Evolutionary conservation across 2,329 filamentous ascomycete genomes (phyloP).

Genomic region (Aspergillus sp.): DNA sequence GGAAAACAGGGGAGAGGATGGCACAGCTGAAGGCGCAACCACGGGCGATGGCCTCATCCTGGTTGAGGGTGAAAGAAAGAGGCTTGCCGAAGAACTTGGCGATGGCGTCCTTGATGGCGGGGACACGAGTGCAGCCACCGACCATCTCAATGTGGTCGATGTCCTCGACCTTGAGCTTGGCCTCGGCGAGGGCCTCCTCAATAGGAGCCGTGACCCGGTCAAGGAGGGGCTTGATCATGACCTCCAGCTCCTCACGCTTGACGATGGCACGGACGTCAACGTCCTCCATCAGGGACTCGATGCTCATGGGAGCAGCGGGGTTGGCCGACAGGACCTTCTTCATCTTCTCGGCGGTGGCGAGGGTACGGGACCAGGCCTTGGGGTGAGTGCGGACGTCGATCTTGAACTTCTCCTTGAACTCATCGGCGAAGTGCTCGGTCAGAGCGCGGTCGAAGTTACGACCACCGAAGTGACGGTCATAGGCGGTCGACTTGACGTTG

Average conservation of each 20-base stretch:
- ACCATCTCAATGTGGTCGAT: conserved; percentile 93
- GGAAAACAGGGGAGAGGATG: conserved; percentile 95
- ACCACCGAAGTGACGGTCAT: conserved; percentile 94
- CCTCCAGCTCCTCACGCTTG: conserved; percentile 92
- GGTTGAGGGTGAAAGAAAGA: conserved; percentile 95
- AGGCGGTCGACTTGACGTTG: conserved; percentile 86
- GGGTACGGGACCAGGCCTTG: conserved; percentile 84
- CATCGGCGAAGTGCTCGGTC: conserved; percentile 89
- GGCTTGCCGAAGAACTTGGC: conserved; percentile 87
- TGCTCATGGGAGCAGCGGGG: conserved; percentile 86
- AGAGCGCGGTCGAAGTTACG: conserved; percentile 95
- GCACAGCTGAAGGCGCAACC: conserved; percentile 97
- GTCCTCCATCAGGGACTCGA: conserved; percentile 98
- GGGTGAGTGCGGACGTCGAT: conserved; percentile 89
- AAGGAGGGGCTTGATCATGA: conserved; percentile 81
- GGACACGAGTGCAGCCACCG: conserved; percentile 91
- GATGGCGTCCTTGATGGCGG: conserved; percentile 85
- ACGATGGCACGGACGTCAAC: conserved; percentile 85
- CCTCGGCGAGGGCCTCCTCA: conserved; percentile 90
- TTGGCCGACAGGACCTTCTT: conserved; percentile 99
- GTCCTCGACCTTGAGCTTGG: conserved; percentile 85
- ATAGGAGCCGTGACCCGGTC: conserved; percentile 70
- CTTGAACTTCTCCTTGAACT: conserved; percentile 98
- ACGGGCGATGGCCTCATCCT: conserved; percentile 93
- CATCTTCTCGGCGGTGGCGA: conserved; percentile 88